Evolutionary conservation across 192 early-diverging fungal species (phyloP).

Genomic region (Pilaira anomala): DNA sequence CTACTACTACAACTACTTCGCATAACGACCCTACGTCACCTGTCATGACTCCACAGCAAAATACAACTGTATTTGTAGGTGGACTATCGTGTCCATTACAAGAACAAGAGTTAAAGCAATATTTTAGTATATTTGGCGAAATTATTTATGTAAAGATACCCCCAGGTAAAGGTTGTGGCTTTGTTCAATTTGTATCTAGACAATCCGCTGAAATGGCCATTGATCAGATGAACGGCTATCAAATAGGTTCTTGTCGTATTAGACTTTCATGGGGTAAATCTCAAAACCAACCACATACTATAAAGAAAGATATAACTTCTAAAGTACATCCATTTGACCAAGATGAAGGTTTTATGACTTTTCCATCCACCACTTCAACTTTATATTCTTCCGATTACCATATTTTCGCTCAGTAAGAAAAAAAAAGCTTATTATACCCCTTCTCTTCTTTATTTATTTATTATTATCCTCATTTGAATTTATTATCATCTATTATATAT

Average conservation of each 20-base stretch:
- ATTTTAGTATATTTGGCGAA: constrained; percentile 86
- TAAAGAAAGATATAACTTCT: too few relatives aligned
- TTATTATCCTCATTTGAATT: too few relatives aligned
- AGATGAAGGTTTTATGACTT: too few relatives aligned
- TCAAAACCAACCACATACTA: constrained; percentile 21
- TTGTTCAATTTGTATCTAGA: constrained; percentile 88
- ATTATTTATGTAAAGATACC: constrained; percentile 94
- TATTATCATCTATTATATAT: background rate
- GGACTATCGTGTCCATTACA: constrained; percentile 75
- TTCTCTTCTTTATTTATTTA: background rate
- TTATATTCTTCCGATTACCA: too few relatives aligned
- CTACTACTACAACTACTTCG: constrained; percentile 53
- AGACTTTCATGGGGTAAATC: constrained; percentile 54
- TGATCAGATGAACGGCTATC: constrained; percentile 79
- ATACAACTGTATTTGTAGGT: constrained; percentile 97
- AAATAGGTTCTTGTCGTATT: constrained; percentile 64
- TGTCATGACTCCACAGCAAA: constrained; percentile 41
- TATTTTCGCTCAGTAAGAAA: background rate
- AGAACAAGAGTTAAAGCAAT: constrained; percentile 82
- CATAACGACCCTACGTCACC: constrained; percentile 9
- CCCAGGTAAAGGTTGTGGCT: constrained; percentile 90
- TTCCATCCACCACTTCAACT: too few relatives aligned
- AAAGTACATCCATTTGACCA: too few relatives aligned
- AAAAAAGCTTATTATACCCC: constrained; percentile 2
- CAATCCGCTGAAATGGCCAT: constrained; percentile 88